Percentiles rank a stretch among this genome's conserved stretches.
These are phyloP conservation scores for Mollisia scopiformis DNA, from an alignment of 2,329 filamentous ascomycete species.

Conservation along the genomic window DNA sequence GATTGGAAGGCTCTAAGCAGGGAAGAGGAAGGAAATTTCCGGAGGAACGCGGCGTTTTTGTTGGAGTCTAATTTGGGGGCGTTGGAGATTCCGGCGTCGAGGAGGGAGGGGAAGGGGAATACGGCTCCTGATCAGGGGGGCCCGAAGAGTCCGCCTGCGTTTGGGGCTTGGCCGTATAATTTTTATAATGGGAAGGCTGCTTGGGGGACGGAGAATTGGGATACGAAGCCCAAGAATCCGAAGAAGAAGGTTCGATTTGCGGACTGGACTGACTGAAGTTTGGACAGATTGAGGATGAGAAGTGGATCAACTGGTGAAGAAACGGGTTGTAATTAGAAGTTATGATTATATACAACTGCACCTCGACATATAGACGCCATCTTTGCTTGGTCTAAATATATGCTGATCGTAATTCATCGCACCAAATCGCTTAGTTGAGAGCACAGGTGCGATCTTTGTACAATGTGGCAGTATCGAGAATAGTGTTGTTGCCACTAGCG, in stretches of 20 bases:
- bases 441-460: slow-evolving; percentile 2
- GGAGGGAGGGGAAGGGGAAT: background rate
- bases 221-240: background rate
- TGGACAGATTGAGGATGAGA: background rate
- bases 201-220: background rate
- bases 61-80: background rate
- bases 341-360: background rate
- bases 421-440: background rate
- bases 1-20: background rate
- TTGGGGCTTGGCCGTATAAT: background rate
- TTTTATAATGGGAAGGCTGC: background rate
- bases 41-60: background rate
- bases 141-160: background rate
- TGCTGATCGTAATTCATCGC: background rate
- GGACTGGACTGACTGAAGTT: too few relatives aligned
- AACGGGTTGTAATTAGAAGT: background rate
- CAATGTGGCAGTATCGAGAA: slow-evolving; percentile 4
- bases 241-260: background rate
- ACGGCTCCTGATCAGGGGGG: background rate
- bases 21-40: background rate
- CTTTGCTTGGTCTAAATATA: background rate
- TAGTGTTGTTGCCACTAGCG: background rate
- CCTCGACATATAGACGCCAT: background rate
- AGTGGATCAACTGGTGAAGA: background rate
- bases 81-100: background rate